A percentile compares a stretch with the other conserved stretches of the same genome.
Conservation (phyloP, 2,329 filamentous ascomycete species). For the Colletotrichum scovillei region DNA sequence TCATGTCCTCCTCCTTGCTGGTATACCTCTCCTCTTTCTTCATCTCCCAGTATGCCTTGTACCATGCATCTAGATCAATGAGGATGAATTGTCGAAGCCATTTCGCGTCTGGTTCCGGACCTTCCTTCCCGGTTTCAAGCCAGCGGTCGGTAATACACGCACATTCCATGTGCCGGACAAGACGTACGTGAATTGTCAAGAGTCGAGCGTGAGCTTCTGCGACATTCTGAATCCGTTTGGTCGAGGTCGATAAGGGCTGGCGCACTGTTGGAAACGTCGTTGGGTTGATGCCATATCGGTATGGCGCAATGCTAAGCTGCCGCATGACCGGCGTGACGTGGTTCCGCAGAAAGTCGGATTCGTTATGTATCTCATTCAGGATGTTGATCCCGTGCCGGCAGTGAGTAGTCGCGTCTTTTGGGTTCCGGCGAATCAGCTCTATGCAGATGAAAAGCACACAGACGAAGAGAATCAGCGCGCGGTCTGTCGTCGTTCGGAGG, state of each 20-base stretch:
- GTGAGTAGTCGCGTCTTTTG: conserved; percentile 7
- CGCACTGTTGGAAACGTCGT: conserved; percentile 1
- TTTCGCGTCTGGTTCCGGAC: not conserved
- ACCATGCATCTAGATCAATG: conserved; percentile 4
- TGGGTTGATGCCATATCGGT: not conserved
- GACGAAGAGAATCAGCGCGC: conserved; percentile 32
- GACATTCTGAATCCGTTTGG: conserved; percentile 22
- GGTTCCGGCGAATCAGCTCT: conserved; percentile 17
- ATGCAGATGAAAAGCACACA: conserved; percentile 39
- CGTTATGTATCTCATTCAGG: conserved; percentile 8
- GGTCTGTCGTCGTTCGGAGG: conserved; percentile 27
- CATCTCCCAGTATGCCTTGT: not conserved
- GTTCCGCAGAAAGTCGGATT: conserved; percentile 3
- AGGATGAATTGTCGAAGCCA: not conserved
- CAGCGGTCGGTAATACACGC: conserved; percentile 40
- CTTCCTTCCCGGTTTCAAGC: not conserved
- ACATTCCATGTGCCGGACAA: conserved; percentile 42
- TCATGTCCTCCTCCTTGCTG: not conserved
- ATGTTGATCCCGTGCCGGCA: conserved; percentile 25
- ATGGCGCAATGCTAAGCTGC: not conserved
- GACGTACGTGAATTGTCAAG: conserved; percentile 40
- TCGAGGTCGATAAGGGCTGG: not conserved
- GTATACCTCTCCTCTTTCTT: not conserved
- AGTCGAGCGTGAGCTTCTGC: conserved; percentile 45
- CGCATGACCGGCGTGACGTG: conserved; percentile 9